Evolutionary conservation across 2,329 filamentous ascomycete species (phyloP), one percentile per base, ranked within the genome.

Genomic region (Emmonsiellopsis sp.): DNA sequence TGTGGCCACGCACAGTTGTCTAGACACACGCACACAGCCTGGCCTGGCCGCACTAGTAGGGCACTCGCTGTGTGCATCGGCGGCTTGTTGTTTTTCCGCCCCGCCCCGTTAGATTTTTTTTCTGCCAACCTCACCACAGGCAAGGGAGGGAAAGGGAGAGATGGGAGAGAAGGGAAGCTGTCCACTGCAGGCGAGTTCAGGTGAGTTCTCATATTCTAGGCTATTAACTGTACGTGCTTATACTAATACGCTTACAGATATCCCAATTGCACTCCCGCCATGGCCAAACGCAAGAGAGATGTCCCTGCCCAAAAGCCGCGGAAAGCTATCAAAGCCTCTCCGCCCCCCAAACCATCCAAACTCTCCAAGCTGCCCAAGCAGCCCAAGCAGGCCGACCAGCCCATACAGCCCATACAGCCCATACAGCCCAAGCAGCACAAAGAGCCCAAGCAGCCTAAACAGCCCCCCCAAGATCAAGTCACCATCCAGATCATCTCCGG

Each of bases 401-500:
- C 14, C 14, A 14, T 14, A 14, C 21, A 27, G 21, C 21, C 21
- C 5, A 27, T 27, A 27, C 21, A 27, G 21, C 21, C 21, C 21
- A 27, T 1, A 27, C 21, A 27, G 21, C 3, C 5, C 17, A 17
- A 17, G 3, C 21, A 27, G 21, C 21, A 3, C 5, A 27, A 27
- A 27, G 1, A 27, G 21, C 21, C 0, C 21, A 27, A 59, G 60
- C 58, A 59, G 17, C 45, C 33, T 11, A 17, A 40, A 2, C 44
- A 27, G 46, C 65, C 42, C 60, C 65, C 54, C 58, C 49, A 57
- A 62, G 53, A 60, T 53, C 10, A 51, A 44, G 43, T 82, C 60
- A 84, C 85, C n/a, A 77, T 97, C 55, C 93, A 97, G 70, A 85
- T 98, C 60, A 79, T 97, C 56, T 85, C 89, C 6, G 93, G 93